Base-by-base conservation (phyloP, 139 green algal genomes). In the Chlamydomonas eustigma region DNA sequence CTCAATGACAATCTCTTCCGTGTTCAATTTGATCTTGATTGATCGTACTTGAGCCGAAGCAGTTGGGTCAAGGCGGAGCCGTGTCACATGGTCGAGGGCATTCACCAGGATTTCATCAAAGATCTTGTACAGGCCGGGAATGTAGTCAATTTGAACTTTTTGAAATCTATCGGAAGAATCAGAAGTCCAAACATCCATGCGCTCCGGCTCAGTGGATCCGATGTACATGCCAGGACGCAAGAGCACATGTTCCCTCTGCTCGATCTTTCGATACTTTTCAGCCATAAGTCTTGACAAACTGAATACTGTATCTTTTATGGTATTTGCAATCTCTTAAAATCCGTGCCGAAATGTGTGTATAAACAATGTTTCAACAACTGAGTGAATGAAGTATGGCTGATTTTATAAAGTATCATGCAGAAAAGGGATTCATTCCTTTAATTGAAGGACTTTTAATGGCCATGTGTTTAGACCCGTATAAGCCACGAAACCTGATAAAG, bases 51-150 rank as follows among this genome's bases (percentile, higher is more conserved):
- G 44, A 58, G 18, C 12, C 44, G 30, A 28, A 8, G 63, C 30
- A 8, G 25, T 5, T 32, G 63, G 63, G 18, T 70, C n/a, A 24
- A 1, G n/a, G 6, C 18, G 12, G 39, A 89, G 79, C 1, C 86
- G 39, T 30, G 86, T 74, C 50, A 81, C 84, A 77, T 92, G 86
- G 75, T 92, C 87, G 0, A 81, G 75, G 2, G 87, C 87, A 66
- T 92, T 92, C 52, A 90, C 80, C 5, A 92, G 38, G 37, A 92
- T 87, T 69, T 92, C 87, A 36, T 91, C 86, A 39, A 91, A 89
- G 34, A 92, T 91, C 38, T 92, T 91, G 81, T 90, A 90, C 28
- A 92, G 66, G 22, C 81, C 86, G n/a, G 87, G 84, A 2, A 87
- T 75, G 69, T 84, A 90, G 4, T 67, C 73, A 37, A 91, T 37